Percentiles rank a stretch among this genome's conserved stretches.
Conservation (phyloP, 2,329 filamentous ascomycete genomes). For the Paecilomyces fulvus region DNA sequence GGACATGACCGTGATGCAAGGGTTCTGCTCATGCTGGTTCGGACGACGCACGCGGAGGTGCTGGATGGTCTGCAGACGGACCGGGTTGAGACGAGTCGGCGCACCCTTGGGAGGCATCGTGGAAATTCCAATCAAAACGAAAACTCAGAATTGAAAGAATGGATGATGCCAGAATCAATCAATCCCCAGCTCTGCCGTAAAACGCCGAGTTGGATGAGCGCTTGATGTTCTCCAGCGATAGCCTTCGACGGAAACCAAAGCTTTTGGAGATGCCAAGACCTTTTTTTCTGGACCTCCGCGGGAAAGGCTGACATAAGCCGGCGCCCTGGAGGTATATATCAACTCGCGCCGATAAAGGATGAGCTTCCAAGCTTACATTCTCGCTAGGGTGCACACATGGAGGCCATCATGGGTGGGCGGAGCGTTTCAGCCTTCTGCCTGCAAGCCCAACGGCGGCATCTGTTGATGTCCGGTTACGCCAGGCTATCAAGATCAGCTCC, state of each 20-base stretch:
- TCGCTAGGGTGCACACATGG: background rate
- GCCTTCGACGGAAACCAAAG: conserved; percentile 7
- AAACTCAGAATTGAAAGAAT: background rate
- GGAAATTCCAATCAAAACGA: conserved; percentile 1
- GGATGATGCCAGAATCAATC: background rate
- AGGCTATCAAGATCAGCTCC: background rate
- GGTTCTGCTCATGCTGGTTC: conserved; percentile 53
- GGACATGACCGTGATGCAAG: conserved; percentile 59
- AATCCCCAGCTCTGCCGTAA: background rate
- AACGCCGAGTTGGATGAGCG: background rate
- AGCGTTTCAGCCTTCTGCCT: conserved; percentile 1
- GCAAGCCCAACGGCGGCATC: background rate
- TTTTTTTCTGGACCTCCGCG: conserved; percentile 18
- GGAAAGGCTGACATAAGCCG: conserved; percentile 25
- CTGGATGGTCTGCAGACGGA: conserved; percentile 39
- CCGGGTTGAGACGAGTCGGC: conserved; percentile 36
- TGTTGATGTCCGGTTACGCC: background rate
- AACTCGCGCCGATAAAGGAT: background rate
- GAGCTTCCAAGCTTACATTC: background rate
- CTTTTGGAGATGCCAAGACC: conserved; percentile 14
- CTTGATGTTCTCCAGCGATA: conserved; percentile 2
- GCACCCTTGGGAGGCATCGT: conserved; percentile 37
- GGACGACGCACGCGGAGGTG: conserved; percentile 57
- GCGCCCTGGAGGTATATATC: background rate
- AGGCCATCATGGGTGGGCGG: background rate